A percentile compares a stretch with the other conserved stretches of the same genome.
phyloP scores from a whole-genome alignment of 2,329 filamentous ascomycete species.

The Aureobasidium mangrovei region DNA sequence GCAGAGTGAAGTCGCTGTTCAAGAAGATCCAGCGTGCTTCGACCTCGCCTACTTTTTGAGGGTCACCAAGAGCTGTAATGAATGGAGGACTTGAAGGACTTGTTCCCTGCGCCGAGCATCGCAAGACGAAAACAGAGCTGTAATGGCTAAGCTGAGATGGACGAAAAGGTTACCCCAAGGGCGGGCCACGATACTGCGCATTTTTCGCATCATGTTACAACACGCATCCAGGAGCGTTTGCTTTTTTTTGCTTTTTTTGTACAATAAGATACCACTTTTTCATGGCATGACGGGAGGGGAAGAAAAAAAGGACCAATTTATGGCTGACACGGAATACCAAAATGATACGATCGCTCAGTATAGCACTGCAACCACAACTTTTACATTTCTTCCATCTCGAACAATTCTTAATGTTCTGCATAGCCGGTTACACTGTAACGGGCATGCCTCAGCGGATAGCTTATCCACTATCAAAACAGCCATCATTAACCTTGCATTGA shows the following conservation, averaged over 20 bases:
- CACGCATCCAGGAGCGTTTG: not conserved
- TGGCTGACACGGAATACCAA: not conserved
- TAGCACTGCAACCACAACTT: no score
- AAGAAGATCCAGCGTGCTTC: not conserved
- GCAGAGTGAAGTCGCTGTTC: conserved; percentile 12
- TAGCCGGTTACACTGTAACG: no score
- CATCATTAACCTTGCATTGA: no score
- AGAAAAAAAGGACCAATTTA: not conserved
- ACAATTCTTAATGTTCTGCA: no score
- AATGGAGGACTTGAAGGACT: not conserved
- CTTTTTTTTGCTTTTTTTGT: conserved; percentile 4
- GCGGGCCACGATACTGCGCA: not conserved
- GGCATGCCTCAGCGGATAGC: no score
- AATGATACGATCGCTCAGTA: conserved; percentile 1
- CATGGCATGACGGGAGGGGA: not conserved
- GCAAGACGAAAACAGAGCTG: not conserved
- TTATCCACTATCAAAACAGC: no score
- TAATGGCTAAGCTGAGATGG: not conserved
- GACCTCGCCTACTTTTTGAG: not conserved
- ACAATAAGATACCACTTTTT: conserved; percentile 2
- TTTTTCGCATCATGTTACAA: conserved; percentile 9
- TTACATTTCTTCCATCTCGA: no score
- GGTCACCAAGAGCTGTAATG: not conserved
- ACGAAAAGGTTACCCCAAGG: not conserved
- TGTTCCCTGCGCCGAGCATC: not conserved